Conservation (phyloP, 139 green algal genomes). For the Chlamydomonas incerta region DNA sequence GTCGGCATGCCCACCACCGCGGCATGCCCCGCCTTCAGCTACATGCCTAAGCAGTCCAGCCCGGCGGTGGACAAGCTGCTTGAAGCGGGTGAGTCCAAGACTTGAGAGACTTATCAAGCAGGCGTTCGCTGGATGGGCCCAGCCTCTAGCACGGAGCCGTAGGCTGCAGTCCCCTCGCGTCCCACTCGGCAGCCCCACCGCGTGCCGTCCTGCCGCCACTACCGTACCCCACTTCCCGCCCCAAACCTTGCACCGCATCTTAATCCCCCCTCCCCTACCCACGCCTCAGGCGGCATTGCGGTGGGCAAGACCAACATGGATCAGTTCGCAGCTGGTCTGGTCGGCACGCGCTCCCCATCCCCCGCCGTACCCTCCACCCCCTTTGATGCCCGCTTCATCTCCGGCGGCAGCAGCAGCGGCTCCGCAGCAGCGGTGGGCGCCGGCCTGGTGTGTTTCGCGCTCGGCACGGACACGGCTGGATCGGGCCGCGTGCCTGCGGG, state of each 20-base stretch:
- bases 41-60: constrained; percentile 55
- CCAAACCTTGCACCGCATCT: no score
- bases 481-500: constrained; percentile 74
- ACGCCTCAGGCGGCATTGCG: constrained; percentile 68
- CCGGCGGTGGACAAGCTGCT: constrained; percentile 66
- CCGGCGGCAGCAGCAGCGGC: constrained; percentile 78
- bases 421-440: constrained; percentile 72
- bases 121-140: no score
- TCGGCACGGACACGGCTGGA: constrained; percentile 89
- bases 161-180: no score
- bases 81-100: constrained; percentile 53
- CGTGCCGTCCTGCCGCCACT: no score
- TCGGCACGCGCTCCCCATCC: constrained; percentile 81
- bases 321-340: constrained; percentile 86
- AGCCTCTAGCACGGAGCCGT: background rate
- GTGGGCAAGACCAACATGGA: constrained; percentile 90
- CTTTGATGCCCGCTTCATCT: constrained; percentile 79
- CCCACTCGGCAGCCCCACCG: no score
- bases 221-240: background rate
- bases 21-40: constrained; percentile 74
- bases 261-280: background rate
- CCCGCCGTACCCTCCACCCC: constrained; percentile 62
- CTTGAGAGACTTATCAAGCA: no score
- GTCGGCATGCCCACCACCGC: constrained; percentile 75
- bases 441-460: constrained; percentile 77